Conservation (phyloP, 345 rosid species). For the Gossypium mustelinum region DNA sequence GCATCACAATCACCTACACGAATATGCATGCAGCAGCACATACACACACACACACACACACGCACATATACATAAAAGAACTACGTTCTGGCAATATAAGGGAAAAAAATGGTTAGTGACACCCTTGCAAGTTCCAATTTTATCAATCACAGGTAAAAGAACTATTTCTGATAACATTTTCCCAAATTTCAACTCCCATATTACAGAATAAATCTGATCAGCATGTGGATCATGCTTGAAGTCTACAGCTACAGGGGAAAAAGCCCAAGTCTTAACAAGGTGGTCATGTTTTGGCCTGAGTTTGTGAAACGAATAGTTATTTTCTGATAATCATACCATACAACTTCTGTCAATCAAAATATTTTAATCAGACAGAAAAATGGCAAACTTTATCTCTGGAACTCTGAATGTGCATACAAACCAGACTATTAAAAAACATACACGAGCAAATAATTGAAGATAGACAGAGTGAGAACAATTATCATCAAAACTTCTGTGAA, state of each 20-base stretch:
- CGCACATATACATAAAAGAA: background rate
- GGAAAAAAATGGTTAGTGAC: background rate
- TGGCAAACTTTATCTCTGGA: background rate
- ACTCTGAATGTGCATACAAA: background rate
- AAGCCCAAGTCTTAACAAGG: background rate
- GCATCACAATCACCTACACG: background rate
- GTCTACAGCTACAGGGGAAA: background rate
- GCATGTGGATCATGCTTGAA: background rate
- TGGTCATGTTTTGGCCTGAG: background rate
- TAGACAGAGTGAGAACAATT: background rate
- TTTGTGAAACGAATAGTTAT: background rate
- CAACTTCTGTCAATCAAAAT: background rate
- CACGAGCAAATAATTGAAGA: background rate
- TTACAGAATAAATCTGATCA: background rate
- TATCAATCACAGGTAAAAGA: background rate
- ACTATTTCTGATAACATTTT: background rate
- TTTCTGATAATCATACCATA: background rate
- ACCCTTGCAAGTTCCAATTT: background rate
- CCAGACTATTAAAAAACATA: background rate
- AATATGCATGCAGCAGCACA: background rate
- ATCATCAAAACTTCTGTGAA: background rate
- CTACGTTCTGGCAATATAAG: background rate
- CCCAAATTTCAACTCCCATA: background rate
- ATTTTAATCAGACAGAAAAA: background rate
- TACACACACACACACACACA: background rate